These are phyloP conservation scores for Bimuria novae-zelandiae DNA, from an alignment of 2,329 filamentous ascomycete genomes.

Conservation along the genomic window DNA sequence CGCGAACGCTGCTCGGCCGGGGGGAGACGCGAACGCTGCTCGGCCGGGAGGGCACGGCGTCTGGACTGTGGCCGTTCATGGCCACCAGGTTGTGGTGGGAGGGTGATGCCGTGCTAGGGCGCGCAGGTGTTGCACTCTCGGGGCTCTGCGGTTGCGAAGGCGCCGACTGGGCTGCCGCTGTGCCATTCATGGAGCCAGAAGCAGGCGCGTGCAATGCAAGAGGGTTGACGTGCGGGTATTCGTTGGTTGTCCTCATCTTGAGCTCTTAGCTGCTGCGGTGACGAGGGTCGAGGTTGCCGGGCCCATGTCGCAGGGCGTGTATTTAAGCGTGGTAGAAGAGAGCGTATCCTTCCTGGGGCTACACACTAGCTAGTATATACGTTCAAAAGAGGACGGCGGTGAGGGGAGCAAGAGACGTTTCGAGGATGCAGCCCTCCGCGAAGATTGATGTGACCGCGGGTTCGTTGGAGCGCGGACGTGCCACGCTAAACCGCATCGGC, in stretches of 20 bases:
- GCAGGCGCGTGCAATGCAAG: slow-evolving; percentile 34
- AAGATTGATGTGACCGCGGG: slow-evolving; percentile 1
- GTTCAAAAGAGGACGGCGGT: neutral
- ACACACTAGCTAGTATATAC: too few relatives aligned
- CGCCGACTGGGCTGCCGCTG: slow-evolving; percentile 12
- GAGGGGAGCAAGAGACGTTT: neutral
- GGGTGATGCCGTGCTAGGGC: slow-evolving; percentile 34
- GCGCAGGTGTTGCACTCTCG: slow-evolving; percentile 22
- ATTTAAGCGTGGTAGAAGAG: slow-evolving; percentile 10
- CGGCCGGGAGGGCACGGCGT: slow-evolving; percentile 52
- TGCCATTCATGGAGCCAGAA: slow-evolving; percentile 24
- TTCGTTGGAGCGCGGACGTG: slow-evolving; percentile 1
- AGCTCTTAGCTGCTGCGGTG: slow-evolving; percentile 24
- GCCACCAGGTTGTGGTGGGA: slow-evolving; percentile 21
- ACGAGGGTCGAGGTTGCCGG: slow-evolving; percentile 21
- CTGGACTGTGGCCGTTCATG: slow-evolving; percentile 33
- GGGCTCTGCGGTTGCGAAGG: slow-evolving; percentile 19
- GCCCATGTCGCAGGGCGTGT: slow-evolving; percentile 37
- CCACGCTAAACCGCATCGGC: neutral
- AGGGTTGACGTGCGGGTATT: slow-evolving; percentile 24
- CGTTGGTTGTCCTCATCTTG: slow-evolving; percentile 38
- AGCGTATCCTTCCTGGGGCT: too few relatives aligned
- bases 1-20: slow-evolving; percentile 60
- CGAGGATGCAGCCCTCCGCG: slow-evolving; percentile 4
- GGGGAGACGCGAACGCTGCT: slow-evolving; percentile 53